A percentile compares a stretch with the other conserved stretches of the same genome.
Evolutionary conservation across 352 stramenopile species (phyloP).

Genomic region (Globisporangium canariense): DNA sequence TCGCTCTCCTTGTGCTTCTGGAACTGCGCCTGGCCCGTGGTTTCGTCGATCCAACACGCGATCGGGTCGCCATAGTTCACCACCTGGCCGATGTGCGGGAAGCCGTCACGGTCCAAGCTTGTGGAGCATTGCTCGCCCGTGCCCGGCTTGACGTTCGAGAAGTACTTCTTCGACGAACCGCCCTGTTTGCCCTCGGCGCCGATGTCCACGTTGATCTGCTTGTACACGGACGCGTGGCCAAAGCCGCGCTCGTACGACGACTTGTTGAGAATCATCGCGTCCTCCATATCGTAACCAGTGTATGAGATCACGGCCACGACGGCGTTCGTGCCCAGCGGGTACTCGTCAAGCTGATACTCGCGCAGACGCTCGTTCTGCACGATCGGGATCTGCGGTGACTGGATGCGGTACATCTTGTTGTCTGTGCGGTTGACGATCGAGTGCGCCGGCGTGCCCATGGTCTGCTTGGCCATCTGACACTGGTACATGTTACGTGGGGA

Average conservation of each 20-base stretch:
- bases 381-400: constrained; percentile 97
- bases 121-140: constrained; percentile 59
- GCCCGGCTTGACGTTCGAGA: constrained; percentile 89
- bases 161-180: constrained; percentile 83
- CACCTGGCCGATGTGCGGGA: constrained; percentile 94
- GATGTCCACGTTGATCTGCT: constrained; percentile 96
- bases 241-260: constrained; percentile 98
- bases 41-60: constrained; percentile 95
- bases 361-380: constrained; percentile 96
- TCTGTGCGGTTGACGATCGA: constrained; percentile 95
- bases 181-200: constrained; percentile 60
- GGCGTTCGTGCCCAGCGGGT: constrained; percentile 98
- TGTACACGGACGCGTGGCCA: constrained; percentile 97
- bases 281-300: constrained; percentile 97
- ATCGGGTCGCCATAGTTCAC: constrained; percentile 95
- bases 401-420: constrained; percentile 99
- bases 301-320: constrained; percentile 99
- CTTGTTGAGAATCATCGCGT: constrained; percentile 99
- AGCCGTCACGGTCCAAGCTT: constrained; percentile 94
- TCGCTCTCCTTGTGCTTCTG: constrained; percentile 99
- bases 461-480: constrained; percentile 99
- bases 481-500: constrained; percentile 99
- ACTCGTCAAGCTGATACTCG: constrained; percentile 99
- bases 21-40: constrained; percentile 85
- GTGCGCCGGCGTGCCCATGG: constrained; percentile 98